Percentiles rank a stretch among this genome's conserved stretches.
Evolutionary conservation across 495 filamentous ascomycete species (phyloP).

Genomic region (Elaphomyces granulatus): DNA sequence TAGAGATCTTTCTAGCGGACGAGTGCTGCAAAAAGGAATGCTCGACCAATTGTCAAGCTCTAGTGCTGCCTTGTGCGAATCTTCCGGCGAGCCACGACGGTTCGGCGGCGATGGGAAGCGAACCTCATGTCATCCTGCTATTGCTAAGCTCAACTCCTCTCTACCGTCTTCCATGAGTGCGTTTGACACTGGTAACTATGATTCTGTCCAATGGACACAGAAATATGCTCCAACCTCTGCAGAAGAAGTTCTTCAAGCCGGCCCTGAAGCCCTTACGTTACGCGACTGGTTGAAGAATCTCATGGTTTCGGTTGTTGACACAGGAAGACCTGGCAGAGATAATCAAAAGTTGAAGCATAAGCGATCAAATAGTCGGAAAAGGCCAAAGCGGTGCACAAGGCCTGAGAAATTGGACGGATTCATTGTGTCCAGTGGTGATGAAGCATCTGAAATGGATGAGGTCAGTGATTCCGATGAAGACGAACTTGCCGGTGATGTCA

Average conservation of each 20-base stretch:
- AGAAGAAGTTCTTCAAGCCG: slow-evolving; percentile 60
- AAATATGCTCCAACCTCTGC: slow-evolving; percentile 72
- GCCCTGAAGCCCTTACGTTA: slow-evolving; percentile 54
- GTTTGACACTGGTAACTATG: slow-evolving; percentile 68
- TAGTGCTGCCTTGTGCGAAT: background rate
- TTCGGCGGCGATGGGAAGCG: background rate
- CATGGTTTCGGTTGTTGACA: slow-evolving; percentile 58
- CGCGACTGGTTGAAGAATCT: slow-evolving; percentile 73
- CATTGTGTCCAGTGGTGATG: slow-evolving; percentile 72
- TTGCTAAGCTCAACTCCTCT: slow-evolving; percentile 43
- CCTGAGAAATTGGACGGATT: slow-evolving; percentile 65
- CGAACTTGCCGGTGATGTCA: slow-evolving; percentile 27
- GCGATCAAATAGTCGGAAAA: slow-evolving; percentile 29
- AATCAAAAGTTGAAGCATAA: slow-evolving; percentile 26
- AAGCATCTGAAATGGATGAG: slow-evolving; percentile 59
- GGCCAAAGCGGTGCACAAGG: slow-evolving; percentile 57
- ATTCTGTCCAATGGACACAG: slow-evolving; percentile 58
- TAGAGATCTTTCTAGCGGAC: slow-evolving; percentile 23
- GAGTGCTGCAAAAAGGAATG: slow-evolving; percentile 18
- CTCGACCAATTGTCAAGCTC: slow-evolving; percentile 21
- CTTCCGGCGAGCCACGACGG: slow-evolving; percentile 2
- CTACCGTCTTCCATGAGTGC: slow-evolving; percentile 51
- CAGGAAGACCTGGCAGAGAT: slow-evolving; percentile 32
- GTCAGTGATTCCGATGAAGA: slow-evolving; percentile 50
- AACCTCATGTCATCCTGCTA: slow-evolving; percentile 34